Percentiles rank a stretch among this genome's conserved stretches.
These are phyloP conservation scores for Nosema bombycis DNA, from an alignment of 371 early-diverging fungal genomes.

Conservation along the genomic window DNA sequence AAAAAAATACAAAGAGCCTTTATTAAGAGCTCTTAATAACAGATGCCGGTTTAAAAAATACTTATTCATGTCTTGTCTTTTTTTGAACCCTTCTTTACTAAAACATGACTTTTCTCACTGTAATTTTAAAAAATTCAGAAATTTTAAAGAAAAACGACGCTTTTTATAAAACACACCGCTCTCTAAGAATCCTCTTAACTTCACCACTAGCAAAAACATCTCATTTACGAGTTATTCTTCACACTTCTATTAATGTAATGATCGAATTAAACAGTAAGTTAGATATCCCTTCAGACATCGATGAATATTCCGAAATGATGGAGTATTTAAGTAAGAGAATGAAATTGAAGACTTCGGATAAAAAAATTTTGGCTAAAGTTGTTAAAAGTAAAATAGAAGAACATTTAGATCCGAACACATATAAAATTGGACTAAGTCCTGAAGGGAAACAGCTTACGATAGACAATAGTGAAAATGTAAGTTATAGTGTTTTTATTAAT, in stretches of 20 bases:
- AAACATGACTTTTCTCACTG: no score
- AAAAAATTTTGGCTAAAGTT: slow-evolving; percentile 83
- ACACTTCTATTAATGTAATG: neutral
- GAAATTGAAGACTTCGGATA: slow-evolving; percentile 78
- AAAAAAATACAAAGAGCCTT: no score
- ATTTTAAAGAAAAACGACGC: neutral
- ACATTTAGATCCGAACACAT: slow-evolving; percentile 75
- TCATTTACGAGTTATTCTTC: neutral
- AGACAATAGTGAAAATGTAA: slow-evolving; percentile 66
- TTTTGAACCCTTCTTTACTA: no score
- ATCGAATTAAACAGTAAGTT: neutral
- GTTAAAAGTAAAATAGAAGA: slow-evolving; percentile 86
- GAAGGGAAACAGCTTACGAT: slow-evolving; percentile 62
- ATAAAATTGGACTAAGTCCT: slow-evolving; percentile 43
- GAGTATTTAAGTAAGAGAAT: slow-evolving; percentile 86
- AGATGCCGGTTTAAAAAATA: no score
- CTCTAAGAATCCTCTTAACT: neutral
- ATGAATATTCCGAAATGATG: slow-evolving; percentile 67
- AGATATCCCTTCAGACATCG: neutral
- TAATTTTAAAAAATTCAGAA: neutral
- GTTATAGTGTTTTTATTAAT: neutral
- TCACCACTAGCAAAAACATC: neutral
- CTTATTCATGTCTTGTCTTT: no score
- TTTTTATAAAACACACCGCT: neutral
- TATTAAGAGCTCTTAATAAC: no score